These are phyloP conservation scores for Syncephalastrum sp. DNA, from an alignment of 371 early-diverging fungal species.

Conservation along the genomic window DNA sequence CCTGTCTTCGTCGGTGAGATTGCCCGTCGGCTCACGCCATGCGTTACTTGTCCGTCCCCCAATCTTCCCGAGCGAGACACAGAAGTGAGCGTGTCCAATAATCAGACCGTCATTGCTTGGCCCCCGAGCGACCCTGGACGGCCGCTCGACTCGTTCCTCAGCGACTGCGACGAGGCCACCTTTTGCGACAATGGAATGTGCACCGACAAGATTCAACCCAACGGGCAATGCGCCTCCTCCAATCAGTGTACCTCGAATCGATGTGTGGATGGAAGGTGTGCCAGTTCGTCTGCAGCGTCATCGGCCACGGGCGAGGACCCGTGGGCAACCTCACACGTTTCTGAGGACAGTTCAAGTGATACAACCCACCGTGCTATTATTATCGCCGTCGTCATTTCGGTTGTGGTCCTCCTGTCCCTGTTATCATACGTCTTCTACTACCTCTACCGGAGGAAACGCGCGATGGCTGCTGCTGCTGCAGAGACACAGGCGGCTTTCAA, in stretches of 20 bases:
- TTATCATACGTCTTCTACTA: slow-evolving; percentile 6
- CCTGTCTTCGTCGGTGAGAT: slow-evolving; percentile 25
- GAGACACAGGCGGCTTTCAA: background rate
- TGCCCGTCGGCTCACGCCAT: slow-evolving; percentile 21
- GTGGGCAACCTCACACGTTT: background rate
- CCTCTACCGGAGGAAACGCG: slow-evolving; percentile 3
- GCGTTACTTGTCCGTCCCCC: slow-evolving; percentile 14
- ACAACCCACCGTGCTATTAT: slow-evolving; percentile 17
- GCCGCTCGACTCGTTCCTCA: slow-evolving; percentile 19
- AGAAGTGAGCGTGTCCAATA: background rate
- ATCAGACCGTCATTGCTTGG: slow-evolving; percentile 20
- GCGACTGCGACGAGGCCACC: slow-evolving; percentile 22
- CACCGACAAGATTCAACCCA: slow-evolving; percentile 7
- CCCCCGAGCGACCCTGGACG: slow-evolving; percentile 12
- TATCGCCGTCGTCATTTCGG: background rate
- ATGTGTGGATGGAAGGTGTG: background rate
- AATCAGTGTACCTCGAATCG: slow-evolving; percentile 19
- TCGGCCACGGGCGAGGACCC: background rate
- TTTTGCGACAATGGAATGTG: slow-evolving; percentile 17
- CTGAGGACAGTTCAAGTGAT: background rate
- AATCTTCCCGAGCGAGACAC: slow-evolving; percentile 2
- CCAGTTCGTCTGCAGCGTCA: background rate
- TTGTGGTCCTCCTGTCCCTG: background rate
- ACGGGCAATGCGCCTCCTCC: slow-evolving; percentile 16
- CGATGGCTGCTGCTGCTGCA: background rate